Conservation (phyloP, 2,329 filamentous ascomycete species). For the Phialophora tarda region DNA sequence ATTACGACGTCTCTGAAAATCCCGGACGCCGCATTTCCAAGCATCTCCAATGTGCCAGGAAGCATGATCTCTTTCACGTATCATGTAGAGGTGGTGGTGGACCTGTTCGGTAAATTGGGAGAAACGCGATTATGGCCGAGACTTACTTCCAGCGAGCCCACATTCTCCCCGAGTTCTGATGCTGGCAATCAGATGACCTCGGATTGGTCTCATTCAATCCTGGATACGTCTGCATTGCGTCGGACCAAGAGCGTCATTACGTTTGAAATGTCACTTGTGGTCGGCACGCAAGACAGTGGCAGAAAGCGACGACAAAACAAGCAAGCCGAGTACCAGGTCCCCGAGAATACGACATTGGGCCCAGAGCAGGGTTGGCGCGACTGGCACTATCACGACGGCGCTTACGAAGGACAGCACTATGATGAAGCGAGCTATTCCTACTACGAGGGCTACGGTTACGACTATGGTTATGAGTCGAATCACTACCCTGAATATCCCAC, state of each 20-base stretch:
- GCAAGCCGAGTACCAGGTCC: constrained; percentile 22
- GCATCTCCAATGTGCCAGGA: constrained; percentile 85
- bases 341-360: constrained; percentile 13
- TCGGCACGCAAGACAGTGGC: constrained; percentile 82
- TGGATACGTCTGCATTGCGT: constrained; percentile 84
- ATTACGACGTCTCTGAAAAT: constrained; percentile 84
- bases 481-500: constrained; percentile 21
- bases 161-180: constrained; percentile 47
- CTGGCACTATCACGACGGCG: constrained; percentile 24
- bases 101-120: constrained; percentile 85
- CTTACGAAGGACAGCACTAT: constrained; percentile 35
- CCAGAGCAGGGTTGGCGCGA: constrained; percentile 28
- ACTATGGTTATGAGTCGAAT: constrained; percentile 25
- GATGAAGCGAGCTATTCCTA: constrained; percentile 35
- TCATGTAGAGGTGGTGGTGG: constrained; percentile 88
- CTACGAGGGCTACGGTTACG: constrained; percentile 29
- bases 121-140: constrained; percentile 69
- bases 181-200: constrained; percentile 47
- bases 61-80: constrained; percentile 96
- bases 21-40: constrained; percentile 89
- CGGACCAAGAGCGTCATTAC: constrained; percentile 92
- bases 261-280: constrained; percentile 81
- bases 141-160: constrained; percentile 48
- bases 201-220: constrained; percentile 65
- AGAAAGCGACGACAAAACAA: constrained; percentile 42